Evolutionary conservation across 2,329 filamentous ascomycete species (phyloP).

Genomic region (Trichoderma sp.): DNA sequence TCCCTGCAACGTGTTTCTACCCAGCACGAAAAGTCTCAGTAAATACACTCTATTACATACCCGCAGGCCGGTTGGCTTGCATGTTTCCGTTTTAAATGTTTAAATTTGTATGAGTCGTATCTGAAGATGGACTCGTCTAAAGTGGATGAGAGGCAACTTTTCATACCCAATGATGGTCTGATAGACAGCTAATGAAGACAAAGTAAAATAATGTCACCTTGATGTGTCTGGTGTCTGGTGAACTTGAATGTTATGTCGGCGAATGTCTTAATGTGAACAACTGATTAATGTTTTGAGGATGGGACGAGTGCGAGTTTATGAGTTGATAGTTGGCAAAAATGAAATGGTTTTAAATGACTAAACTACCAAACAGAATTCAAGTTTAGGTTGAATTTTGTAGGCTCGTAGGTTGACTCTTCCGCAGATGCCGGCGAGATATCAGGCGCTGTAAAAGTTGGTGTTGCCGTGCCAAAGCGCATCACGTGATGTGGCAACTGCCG

Average conservation of each 20-base stretch:
- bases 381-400: neutral
- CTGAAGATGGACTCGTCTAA: conserved; percentile 39
- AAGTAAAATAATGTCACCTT: conserved; percentile 37
- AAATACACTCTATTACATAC: conserved; percentile 46
- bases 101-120: conserved; percentile 43
- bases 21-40: conserved; percentile 86
- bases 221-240: conserved; percentile 9
- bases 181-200: conserved; percentile 49
- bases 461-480: neutral
- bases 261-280: neutral
- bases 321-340: neutral
- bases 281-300: neutral
- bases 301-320: neutral
- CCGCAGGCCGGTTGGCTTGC: conserved; percentile 39
- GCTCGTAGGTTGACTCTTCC: neutral
- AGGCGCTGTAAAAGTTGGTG: neutral
- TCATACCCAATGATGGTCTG: conserved; percentile 41
- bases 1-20: conserved; percentile 88
- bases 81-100: conserved; percentile 43
- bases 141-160: conserved; percentile 39
- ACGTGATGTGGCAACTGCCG: neutral
- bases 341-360: neutral
- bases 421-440: neutral
- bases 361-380: neutral
- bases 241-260: neutral